Evolutionary conservation across 805 yeast genomes (phyloP).

Genomic region (Yamadazyma paraphyllophila): DNA sequence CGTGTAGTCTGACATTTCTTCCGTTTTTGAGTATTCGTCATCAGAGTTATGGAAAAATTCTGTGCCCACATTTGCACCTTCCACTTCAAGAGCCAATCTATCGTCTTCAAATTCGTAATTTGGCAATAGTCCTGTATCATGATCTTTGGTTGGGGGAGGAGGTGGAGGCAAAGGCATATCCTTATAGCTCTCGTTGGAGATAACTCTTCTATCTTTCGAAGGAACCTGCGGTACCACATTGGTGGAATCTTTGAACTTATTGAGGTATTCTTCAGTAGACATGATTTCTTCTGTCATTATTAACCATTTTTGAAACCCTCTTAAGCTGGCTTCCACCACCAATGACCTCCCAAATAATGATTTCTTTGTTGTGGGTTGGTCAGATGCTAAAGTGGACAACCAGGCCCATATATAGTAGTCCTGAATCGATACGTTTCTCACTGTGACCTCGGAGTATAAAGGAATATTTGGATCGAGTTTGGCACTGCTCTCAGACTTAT

Average conservation of each 20-base stretch:
- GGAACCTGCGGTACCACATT: slow-evolving; percentile 19
- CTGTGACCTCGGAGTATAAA: slow-evolving; percentile 33
- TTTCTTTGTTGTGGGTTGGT: slow-evolving; percentile 64
- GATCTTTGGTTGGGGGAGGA: slow-evolving; percentile 20
- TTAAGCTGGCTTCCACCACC: slow-evolving; percentile 76
- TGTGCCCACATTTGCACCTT: slow-evolving; percentile 11
- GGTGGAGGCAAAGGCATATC: slow-evolving; percentile 26
- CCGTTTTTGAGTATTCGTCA: background rate
- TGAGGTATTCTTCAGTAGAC: slow-evolving; percentile 32
- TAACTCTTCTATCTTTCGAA: slow-evolving; percentile 6
- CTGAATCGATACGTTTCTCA: slow-evolving; percentile 68
- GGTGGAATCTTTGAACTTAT: slow-evolving; percentile 19
- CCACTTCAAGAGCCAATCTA: slow-evolving; percentile 13
- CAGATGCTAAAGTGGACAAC: slow-evolving; percentile 74
- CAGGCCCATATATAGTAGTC: slow-evolving; percentile 93
- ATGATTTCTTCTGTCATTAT: slow-evolving; percentile 67
- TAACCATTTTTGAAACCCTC: slow-evolving; percentile 78
- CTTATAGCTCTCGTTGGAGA: slow-evolving; percentile 16
- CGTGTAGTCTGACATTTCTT: slow-evolving; percentile 22
- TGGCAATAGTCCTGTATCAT: slow-evolving; percentile 17
- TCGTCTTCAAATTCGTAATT: slow-evolving; percentile 19
- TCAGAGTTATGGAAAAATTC: slow-evolving; percentile 9
- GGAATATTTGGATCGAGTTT: slow-evolving; percentile 29
- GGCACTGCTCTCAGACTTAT: slow-evolving; percentile 13
- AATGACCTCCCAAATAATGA: slow-evolving; percentile 76